Base-by-base conservation (phyloP, 495 filamentous ascomycete species). In the Penicillium manginii region DNA sequence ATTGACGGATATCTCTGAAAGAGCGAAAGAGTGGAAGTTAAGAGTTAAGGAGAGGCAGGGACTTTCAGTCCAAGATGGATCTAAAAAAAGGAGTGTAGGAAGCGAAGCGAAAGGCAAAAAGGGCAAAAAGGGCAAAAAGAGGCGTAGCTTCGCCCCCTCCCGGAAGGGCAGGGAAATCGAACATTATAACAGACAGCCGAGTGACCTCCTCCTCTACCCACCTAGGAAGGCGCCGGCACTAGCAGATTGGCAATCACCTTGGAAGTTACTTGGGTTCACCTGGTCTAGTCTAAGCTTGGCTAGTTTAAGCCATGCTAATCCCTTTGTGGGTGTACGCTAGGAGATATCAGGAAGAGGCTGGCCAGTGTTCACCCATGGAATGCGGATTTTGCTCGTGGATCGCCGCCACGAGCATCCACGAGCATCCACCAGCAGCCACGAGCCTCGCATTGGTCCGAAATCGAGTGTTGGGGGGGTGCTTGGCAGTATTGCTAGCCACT, bases 351-450 rank as follows among this genome's bases (percentile, higher is more conserved):
- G 35, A 39, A 7, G 42, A 45, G 42, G 42, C 42, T 45, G 42
- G 42, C 42, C 42, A 45, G 42, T 45, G 2, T 9, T 39, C 35
- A n/a, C 12, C 35, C 35, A 12, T n/a, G 35, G 35, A 39, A n/a
- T 9, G 35, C 4, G 35, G 4, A n/a, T n/a, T n/a, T 14, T n/a
- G 17, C 8, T 45, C 17, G 42, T 12, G 42, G 17, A 52, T 39
- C 15, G 11, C 35, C 35, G 15, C 35, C 35, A 29, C 26, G 26
- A 29, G 26, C 35, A 4, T n/a, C n/a, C n/a, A n/a, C n/a, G n/a
- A n/a, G n/a, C 35, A 4, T 52, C 18, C 46, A 17, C 56, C 35
- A 52, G 51, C 55, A 61, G 48, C 57, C 57, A 59, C 57, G 50
- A 59, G 54, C 19, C 22, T n/a, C 46, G 46, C 11, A 29, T 23